A percentile compares a stretch with the other conserved stretches of the same genome.
Evolutionary conservation across 768 basidiomycete genomes (phyloP).

Genomic region (Boletus tomentosulus): DNA sequence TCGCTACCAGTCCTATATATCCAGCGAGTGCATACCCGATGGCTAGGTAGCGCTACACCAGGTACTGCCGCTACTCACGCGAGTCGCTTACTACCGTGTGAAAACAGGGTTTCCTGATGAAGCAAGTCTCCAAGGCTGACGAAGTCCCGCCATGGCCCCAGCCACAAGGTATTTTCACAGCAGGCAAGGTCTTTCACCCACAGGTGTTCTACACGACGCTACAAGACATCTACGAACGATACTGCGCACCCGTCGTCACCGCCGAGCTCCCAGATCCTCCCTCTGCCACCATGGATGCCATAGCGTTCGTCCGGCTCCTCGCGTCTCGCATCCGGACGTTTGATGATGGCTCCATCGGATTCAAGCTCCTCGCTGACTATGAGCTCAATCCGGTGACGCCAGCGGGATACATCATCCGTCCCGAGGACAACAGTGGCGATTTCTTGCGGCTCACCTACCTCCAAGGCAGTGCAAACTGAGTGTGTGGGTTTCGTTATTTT

Average conservation of each 20-base stretch:
- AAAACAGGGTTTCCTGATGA: no score
- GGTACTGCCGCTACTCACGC: no score
- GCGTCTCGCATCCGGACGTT: neutral
- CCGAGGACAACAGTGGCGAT: neutral
- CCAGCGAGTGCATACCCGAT: no score
- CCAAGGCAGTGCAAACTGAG: neutral
- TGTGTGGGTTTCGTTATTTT: neutral
- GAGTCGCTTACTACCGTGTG: no score
- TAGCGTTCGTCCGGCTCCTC: neutral
- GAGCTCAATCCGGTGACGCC: neutral
- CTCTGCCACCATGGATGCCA: neutral
- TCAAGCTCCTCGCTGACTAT: neutral
- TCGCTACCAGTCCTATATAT: no score
- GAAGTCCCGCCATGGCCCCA: neutral
- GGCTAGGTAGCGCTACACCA: no score
- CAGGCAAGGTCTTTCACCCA: neutral
- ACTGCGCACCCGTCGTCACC: neutral
- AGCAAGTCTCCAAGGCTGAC: neutral
- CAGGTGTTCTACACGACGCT: neutral
- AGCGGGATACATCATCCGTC: neutral
- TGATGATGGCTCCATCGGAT: neutral
- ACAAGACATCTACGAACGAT: neutral
- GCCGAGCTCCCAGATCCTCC: neutral
- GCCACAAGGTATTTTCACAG: neutral
- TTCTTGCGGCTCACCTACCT: neutral